Conservation (phyloP, 2,329 filamentous ascomycete genomes). For the Monosporascus sp. region DNA sequence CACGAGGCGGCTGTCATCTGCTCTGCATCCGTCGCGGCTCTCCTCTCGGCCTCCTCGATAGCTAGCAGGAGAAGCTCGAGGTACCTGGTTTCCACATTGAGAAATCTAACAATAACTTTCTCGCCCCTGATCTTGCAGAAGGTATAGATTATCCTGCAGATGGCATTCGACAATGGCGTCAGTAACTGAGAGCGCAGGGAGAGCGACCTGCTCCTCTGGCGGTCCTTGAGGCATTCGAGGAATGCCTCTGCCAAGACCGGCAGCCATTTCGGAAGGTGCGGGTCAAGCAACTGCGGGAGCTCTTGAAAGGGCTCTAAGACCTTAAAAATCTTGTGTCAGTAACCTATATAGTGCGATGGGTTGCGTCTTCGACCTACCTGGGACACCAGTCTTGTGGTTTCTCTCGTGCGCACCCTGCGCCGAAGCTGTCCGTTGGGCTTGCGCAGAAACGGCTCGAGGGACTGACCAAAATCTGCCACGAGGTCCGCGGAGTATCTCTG, state of each 20-base stretch:
- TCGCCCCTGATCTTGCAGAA: slow-evolving; percentile 93
- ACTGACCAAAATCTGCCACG: slow-evolving; percentile 51
- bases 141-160: slow-evolving; percentile 76
- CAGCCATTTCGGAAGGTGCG: slow-evolving; percentile 71
- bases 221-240: slow-evolving; percentile 55
- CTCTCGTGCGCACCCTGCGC: slow-evolving; percentile 43
- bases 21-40: slow-evolving; percentile 7
- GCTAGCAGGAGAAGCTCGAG: slow-evolving; percentile 74
- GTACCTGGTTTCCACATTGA: slow-evolving; percentile 84
- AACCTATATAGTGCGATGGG: slow-evolving; percentile 8
- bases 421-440: slow-evolving; percentile 46
- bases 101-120: slow-evolving; percentile 85
- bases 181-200: slow-evolving; percentile 37
- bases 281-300: slow-evolving; percentile 87
- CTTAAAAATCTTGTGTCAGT: slow-evolving; percentile 28
- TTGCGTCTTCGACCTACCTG: slow-evolving; percentile 30
- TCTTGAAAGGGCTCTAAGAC: slow-evolving; percentile 88
- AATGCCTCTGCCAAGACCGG: slow-evolving; percentile 72
- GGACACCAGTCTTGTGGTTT: slow-evolving; percentile 43
- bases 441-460: slow-evolving; percentile 47
- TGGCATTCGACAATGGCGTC: slow-evolving; percentile 59
- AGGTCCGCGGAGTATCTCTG: slow-evolving; percentile 56
- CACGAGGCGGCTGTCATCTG: slow-evolving; percentile 32
- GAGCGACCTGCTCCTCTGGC: slow-evolving; percentile 35
- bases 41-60: slow-evolving; percentile 57